Evolutionary conservation across 768 basidiomycete species (phyloP).

Genomic region (Rhizopogon roseolus): DNA sequence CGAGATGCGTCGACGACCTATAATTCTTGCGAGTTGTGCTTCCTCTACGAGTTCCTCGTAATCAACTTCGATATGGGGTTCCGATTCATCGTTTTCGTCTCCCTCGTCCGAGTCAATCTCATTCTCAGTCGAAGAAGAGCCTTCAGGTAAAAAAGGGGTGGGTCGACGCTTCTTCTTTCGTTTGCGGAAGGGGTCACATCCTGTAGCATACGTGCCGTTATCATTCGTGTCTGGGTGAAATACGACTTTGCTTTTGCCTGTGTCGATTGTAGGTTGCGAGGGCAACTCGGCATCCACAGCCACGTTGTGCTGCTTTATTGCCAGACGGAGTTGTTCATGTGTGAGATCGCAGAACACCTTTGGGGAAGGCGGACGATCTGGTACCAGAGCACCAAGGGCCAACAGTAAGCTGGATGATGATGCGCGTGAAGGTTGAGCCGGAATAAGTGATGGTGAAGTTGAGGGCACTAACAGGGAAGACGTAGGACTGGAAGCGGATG

Average conservation of each 20-base stretch:
- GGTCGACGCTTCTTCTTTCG: not conserved
- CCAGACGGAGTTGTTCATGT: not conserved
- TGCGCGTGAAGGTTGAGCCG: not conserved
- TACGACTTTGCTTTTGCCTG: constrained; percentile 5
- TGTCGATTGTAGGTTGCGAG: not conserved
- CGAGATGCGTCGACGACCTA: not conserved
- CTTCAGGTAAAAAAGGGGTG: not conserved
- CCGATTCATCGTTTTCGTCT: not conserved
- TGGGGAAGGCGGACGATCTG: not conserved
- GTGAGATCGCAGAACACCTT: not conserved
- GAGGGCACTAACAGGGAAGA: not conserved
- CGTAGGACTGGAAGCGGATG: not conserved
- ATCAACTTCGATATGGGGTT: not conserved
- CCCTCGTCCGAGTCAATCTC: not conserved
- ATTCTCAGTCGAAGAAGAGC: not conserved
- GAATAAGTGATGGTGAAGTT: not conserved
- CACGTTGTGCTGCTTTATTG: not conserved
- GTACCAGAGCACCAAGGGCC: not conserved
- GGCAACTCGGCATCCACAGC: not conserved
- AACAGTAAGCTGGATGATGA: not conserved
- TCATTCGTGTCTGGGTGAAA: constrained; percentile 14
- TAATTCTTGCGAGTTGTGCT: not conserved
- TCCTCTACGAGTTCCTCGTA: not conserved
- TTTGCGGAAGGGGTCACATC: constrained; percentile 2
- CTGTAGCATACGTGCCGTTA: constrained; percentile 10